Percentiles rank a stretch among this genome's conserved stretches.
Conservation (phyloP, 352 stramenopile species). For the Phytophthora ohioensis region DNA sequence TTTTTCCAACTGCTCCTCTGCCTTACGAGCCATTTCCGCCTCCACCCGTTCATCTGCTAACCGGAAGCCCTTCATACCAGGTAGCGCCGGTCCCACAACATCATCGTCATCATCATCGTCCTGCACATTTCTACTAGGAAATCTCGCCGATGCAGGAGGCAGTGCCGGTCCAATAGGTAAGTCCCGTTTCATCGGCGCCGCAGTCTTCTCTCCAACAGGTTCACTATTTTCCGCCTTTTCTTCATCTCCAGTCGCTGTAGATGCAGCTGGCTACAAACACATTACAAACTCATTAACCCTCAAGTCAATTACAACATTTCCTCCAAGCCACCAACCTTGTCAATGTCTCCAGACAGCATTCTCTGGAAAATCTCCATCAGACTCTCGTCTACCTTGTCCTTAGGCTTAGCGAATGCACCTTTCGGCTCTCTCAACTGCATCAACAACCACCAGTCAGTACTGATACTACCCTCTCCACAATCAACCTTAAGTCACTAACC, state of each 20-base stretch:
- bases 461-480: background rate
- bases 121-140: constrained; percentile 1
- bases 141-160: constrained; percentile 37
- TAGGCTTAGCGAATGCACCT: constrained; percentile 58
- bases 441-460: constrained; percentile 1
- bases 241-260: background rate
- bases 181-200: constrained; percentile 22
- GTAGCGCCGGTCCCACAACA: constrained; percentile 73
- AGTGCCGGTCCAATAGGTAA: constrained; percentile 66
- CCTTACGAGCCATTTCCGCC: constrained; percentile 72
- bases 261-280: background rate
- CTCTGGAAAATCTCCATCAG: constrained; percentile 64
- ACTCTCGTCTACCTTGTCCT: constrained; percentile 25
- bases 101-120: constrained; percentile 57
- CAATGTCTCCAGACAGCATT: constrained; percentile 44
- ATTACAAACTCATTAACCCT: background rate
- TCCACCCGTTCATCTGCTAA: constrained; percentile 74
- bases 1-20: constrained; percentile 62
- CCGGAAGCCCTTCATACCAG: constrained; percentile 83
- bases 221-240: constrained; percentile 5
- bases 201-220: constrained; percentile 21
- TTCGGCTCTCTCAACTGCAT: constrained; percentile 58
- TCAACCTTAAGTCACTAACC: constrained; percentile 32
- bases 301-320: background rate
- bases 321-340: constrained; percentile 2